Base-by-base conservation (phyloP, 768 basidiomycete genomes). In the Suillus fuscotomentosus region DNA sequence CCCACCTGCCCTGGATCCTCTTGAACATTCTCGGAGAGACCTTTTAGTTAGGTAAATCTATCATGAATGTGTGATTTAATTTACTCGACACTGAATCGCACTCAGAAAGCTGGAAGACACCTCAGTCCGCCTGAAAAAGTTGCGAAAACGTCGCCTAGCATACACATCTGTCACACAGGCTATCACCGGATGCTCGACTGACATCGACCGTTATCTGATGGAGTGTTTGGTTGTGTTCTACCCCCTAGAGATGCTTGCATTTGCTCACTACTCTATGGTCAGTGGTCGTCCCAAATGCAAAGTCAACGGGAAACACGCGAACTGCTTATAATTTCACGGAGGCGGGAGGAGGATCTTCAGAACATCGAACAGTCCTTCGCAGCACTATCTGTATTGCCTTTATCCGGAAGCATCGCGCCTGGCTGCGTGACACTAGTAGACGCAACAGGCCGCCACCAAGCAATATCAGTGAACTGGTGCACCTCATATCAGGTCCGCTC, bases 401-500 rank as follows among this genome's bases (percentile, higher is more conserved):
- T 51, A 10, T 1, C 7, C 3, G 8, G 8, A 51, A 51, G 7
- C 2, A 8, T 51, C 27, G 15, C 17, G 27, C 6, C 3, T 51
- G 27, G 51, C 14, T 51, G 48, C 9, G 27, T 61, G 20, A 61
- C 22, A 2, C 6, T 61, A 10, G 27, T 61, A 20, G 60, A 61
- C 5, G 42, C 60, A 36, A 61, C 60, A 50, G 60, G 51, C 27
- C 17, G 68, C 10, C 47, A 70, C 36, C 72, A 73, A 48, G 65
- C 66, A 41, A 73, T 73, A 66, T 39, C 60, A 20, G 60, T 75
- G 68, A 67, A 73, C n/a, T 68, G 61, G 55, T 75, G 72, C 54
- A 45, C 64, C 5, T 73, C 72, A 38, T 75, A 66, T 4, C 67
- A 73, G 70, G n/a, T 47, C 11, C 11, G 45, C n/a, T 47, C 11